Percentiles rank a stretch among this genome's conserved stretches.
Evolutionary conservation across 2,329 filamentous ascomycete species (phyloP).

Genomic region (Claviceps sp.): DNA sequence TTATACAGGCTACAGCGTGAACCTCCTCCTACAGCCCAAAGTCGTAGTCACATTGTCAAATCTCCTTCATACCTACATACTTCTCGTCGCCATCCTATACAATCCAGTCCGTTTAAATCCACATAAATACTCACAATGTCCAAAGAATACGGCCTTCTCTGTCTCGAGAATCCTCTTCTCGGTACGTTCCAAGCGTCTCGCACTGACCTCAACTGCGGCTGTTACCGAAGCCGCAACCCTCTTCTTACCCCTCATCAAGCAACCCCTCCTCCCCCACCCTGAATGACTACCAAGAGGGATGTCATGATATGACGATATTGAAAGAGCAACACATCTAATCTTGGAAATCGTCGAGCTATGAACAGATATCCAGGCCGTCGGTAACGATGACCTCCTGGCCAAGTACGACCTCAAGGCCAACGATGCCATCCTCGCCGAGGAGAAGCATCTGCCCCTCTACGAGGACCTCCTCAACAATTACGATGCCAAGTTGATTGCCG

Average conservation of each 20-base stretch:
- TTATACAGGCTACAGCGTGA: slow-evolving; percentile 11
- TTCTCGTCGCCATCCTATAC: neutral
- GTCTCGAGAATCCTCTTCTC: slow-evolving; percentile 93
- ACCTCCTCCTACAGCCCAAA: neutral
- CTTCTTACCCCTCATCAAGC: neutral
- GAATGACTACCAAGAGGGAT: neutral
- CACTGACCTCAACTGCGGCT: neutral
- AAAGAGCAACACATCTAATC: neutral
- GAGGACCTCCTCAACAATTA: slow-evolving; percentile 89
- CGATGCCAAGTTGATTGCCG: slow-evolving; percentile 87
- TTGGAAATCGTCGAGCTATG: neutral
- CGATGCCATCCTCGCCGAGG: slow-evolving; percentile 91
- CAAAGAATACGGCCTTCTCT: slow-evolving; percentile 80
- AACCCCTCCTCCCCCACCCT: neutral
- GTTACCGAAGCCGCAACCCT: neutral
- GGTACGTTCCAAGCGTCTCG: slow-evolving; percentile 37
- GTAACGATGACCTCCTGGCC: slow-evolving; percentile 70
- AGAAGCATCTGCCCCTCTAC: slow-evolving; percentile 79
- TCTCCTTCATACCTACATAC: neutral
- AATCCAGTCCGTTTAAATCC: neutral
- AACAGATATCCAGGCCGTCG: slow-evolving; percentile 78
- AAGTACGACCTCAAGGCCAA: slow-evolving; percentile 94
- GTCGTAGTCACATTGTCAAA: neutral
- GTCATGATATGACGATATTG: neutral
- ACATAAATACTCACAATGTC: slow-evolving; percentile 37